Evolutionary conservation across 2,329 filamentous ascomycete species (phyloP).

Genomic region (Nothophoma quercina): DNA sequence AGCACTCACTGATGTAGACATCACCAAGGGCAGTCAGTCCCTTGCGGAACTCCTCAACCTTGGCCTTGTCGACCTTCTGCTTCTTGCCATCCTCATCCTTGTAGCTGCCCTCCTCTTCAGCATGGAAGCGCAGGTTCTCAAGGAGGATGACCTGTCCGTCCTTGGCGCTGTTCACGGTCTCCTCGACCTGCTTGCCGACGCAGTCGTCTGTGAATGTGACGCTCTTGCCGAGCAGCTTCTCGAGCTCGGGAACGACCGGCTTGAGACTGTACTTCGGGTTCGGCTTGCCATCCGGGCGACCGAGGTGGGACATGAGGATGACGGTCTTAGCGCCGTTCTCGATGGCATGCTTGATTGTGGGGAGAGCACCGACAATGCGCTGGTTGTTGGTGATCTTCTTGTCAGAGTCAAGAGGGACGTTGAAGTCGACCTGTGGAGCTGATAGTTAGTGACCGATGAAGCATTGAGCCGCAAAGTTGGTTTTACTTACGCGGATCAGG

Average conservation of each 20-base stretch:
- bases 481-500: constrained; percentile 83
- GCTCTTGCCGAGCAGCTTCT: constrained; percentile 84
- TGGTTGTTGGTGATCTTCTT: constrained; percentile 98
- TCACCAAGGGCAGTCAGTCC: constrained; percentile 93
- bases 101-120: constrained; percentile 95
- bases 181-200: constrained; percentile 89
- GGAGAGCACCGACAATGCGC: constrained; percentile 94
- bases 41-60: constrained; percentile 94
- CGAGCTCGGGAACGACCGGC: constrained; percentile 88
- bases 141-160: constrained; percentile 86
- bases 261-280: constrained; percentile 95
- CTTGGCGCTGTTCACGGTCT: constrained; percentile 81
- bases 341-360: constrained; percentile 93
- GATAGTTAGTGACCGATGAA: constrained; percentile 16
- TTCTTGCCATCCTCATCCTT: constrained; percentile 97
- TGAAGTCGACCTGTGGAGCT: constrained; percentile 90
- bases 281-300: constrained; percentile 87
- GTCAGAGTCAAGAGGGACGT: constrained; percentile 93
- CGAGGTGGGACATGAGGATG: constrained; percentile 97
- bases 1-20: constrained; percentile 85
- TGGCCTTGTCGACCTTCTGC: constrained; percentile 93
- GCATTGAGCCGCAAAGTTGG: background rate
- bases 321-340: constrained; percentile 92
- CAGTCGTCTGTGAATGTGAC: constrained; percentile 91
- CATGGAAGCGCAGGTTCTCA: constrained; percentile 98